Percentiles rank a stretch among this genome's conserved stretches.
phyloP scores from a whole-genome alignment of 2,329 filamentous ascomycete species.

The Aspergillus ibericus region DNA sequence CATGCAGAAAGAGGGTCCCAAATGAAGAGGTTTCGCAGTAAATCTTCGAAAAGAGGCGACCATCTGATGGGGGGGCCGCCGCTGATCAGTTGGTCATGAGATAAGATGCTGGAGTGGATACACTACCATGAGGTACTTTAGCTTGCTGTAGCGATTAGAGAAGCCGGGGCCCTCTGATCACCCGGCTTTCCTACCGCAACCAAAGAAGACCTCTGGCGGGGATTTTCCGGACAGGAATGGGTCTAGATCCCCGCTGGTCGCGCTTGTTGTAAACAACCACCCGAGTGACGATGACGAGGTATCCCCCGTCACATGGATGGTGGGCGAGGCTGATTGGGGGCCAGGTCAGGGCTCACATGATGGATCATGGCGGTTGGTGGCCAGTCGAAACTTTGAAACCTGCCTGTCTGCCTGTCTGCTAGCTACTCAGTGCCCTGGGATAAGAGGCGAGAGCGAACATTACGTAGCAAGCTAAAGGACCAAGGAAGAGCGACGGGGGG shows the following conservation, averaged over 20 bases:
- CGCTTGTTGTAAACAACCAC: neutral
- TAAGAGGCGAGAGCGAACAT: neutral
- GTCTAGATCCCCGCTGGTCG: neutral
- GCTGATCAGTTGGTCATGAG: conserved; percentile 10
- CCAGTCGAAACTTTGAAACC: conserved; percentile 4
- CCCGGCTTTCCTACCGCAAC: neutral
- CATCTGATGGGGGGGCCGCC: neutral
- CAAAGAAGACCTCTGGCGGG: neutral
- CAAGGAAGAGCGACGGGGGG: neutral
- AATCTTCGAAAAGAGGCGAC: neutral
- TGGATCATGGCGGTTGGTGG: conserved; percentile 5
- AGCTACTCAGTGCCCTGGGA: neutral
- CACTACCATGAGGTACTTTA: neutral
- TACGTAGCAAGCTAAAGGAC: neutral
- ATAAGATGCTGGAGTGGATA: conserved; percentile 1
- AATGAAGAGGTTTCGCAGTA: neutral
- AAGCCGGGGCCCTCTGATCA: neutral
- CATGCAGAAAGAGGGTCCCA: neutral
- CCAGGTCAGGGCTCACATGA: conserved; percentile 12
- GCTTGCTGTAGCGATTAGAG: neutral
- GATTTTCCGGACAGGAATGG: neutral
- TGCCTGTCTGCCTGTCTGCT: neutral
- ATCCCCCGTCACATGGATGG: conserved; percentile 14
- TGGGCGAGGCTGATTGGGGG: neutral
- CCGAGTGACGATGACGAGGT: neutral